Conservation (phyloP, 306 rosid genomes). For the Fragaria vesca region DNA sequence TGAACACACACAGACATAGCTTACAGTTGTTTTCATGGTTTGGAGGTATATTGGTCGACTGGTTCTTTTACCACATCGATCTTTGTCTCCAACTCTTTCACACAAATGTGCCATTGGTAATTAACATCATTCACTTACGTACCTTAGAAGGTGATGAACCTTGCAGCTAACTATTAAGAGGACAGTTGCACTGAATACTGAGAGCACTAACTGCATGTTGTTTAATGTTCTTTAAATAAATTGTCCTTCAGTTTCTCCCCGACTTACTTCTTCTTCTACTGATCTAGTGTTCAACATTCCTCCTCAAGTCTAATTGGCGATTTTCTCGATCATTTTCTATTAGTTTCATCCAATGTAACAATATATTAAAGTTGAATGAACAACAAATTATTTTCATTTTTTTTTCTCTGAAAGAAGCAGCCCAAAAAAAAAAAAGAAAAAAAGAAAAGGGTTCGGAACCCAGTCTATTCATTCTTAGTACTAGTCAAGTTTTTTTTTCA, state of each 20-base stretch:
- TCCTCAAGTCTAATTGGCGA: too few relatives aligned
- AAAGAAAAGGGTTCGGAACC: too few relatives aligned
- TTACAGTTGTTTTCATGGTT: neutral
- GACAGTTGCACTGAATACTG: neutral
- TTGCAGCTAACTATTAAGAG: neutral
- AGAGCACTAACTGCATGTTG: neutral
- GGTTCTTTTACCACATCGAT: neutral
- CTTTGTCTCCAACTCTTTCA: neutral
- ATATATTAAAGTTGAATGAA: too few relatives aligned
- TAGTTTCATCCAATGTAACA: too few relatives aligned
- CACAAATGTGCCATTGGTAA: neutral
- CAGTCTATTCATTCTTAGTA: too few relatives aligned
- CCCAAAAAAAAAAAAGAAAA: too few relatives aligned
- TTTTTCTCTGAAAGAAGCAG: too few relatives aligned
- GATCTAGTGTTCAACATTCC: too few relatives aligned
- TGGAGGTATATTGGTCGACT: conserved; percentile 1
- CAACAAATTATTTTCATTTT: too few relatives aligned
- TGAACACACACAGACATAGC: neutral
- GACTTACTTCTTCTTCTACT: neutral
- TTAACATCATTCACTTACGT: neutral
- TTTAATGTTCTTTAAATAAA: too few relatives aligned
- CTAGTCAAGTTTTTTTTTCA: too few relatives aligned
- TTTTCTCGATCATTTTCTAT: too few relatives aligned
- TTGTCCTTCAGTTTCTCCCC: neutral
- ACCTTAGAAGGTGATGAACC: neutral